These are phyloP conservation scores for Panicum hallii DNA, from an alignment of 202 grass and related monocot species.

Conservation along the genomic window DNA sequence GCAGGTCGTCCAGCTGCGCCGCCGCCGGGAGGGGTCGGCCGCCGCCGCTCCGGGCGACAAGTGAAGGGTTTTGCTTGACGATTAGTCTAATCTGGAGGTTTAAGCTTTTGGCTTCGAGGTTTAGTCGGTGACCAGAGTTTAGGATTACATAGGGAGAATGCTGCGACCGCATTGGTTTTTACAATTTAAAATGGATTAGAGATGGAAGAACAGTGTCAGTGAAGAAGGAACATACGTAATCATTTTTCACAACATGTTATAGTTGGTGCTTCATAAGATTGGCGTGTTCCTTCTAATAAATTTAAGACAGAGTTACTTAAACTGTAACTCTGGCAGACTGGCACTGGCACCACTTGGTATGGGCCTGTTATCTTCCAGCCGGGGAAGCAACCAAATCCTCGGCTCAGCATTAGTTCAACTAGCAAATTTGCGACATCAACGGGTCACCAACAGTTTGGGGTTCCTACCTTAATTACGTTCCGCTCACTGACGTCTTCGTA, in stretches of 20 bases:
- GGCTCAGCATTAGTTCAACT: neutral
- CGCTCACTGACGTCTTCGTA: too few species aligned
- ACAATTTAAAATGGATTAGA: neutral
- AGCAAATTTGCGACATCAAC: too few species aligned
- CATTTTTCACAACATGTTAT: neutral
- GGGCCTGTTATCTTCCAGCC: neutral
- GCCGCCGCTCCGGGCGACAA: neutral
- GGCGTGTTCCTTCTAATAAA: neutral
- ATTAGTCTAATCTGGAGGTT: neutral
- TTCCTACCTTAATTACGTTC: too few species aligned
- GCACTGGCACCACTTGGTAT: neutral
- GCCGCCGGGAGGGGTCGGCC: neutral
- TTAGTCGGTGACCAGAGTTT: neutral
- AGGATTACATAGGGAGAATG: neutral
- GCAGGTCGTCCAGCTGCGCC: slow-evolving; percentile 60
- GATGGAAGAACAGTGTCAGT: too few species aligned
- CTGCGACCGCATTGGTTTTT: neutral
- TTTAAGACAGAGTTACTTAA: neutral
- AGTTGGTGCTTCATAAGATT: neutral
- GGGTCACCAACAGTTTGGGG: too few species aligned
- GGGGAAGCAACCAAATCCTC: neutral
- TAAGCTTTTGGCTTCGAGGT: neutral
- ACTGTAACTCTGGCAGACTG: neutral
- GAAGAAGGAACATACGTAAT: neutral
- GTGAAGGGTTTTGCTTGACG: neutral